Evolutionary conservation across 2,329 filamentous ascomycete species (phyloP).

Genomic region (Fusarium drepaniforme): DNA sequence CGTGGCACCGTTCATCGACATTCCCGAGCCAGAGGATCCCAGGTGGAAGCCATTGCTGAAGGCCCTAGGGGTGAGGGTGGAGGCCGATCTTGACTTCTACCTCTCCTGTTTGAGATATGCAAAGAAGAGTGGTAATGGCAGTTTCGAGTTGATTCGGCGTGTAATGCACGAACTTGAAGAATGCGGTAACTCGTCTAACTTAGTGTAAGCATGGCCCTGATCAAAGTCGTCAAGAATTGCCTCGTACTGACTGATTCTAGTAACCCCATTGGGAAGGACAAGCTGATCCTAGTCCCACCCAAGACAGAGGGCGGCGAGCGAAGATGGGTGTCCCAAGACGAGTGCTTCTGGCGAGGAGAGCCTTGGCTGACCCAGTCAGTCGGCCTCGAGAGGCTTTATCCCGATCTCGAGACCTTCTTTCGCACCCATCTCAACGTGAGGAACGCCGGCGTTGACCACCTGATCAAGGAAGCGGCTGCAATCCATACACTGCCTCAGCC

Average conservation of each 20-base stretch:
- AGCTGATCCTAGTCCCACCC: not conserved
- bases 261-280: not conserved
- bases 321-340: not conserved
- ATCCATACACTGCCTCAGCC: not conserved
- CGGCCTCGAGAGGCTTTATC: constrained; percentile 3
- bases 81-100: constrained; percentile 4
- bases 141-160: not conserved
- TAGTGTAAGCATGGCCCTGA: not conserved
- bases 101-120: not conserved
- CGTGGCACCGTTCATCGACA: constrained; percentile 1
- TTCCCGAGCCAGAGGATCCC: constrained; percentile 12
- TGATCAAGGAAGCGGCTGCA: constrained; percentile 7
- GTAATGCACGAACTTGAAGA: constrained; percentile 9
- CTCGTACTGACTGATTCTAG: not conserved
- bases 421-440: not conserved
- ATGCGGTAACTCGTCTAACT: not conserved
- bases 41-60: not conserved
- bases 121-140: not conserved
- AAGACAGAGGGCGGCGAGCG: not conserved
- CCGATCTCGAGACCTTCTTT: constrained; percentile 12
- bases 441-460: not conserved
- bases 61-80: not conserved
- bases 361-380: constrained; percentile 4
- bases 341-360: constrained; percentile 14
- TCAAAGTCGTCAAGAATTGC: not conserved